Conservation (phyloP, 2,329 filamentous ascomycete species). For the Exserohilum rostratum region DNA sequence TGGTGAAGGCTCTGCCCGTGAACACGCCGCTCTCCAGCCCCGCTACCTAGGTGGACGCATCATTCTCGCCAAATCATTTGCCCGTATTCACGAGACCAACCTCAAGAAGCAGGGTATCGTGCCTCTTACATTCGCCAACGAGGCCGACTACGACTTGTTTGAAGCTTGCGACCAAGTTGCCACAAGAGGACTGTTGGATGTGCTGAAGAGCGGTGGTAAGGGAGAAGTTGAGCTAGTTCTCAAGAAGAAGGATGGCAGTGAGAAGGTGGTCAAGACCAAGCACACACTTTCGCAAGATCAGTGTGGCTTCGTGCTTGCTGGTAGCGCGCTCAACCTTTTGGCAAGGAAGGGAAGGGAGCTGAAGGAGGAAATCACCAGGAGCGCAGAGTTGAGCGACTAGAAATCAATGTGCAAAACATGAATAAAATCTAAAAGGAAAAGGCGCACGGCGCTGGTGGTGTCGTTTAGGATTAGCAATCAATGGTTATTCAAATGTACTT, state of each 20-base stretch:
- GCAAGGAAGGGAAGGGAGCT: slow-evolving; percentile 63
- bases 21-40: slow-evolving; percentile 89
- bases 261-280: slow-evolving; percentile 74
- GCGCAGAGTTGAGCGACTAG: slow-evolving; percentile 48
- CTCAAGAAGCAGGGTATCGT: slow-evolving; percentile 98
- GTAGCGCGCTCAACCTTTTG: slow-evolving; percentile 89
- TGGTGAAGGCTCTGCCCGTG: slow-evolving; percentile 85
- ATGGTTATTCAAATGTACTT: background rate
- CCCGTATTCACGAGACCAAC: slow-evolving; percentile 93
- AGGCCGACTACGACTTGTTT: slow-evolving; percentile 85
- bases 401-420: background rate
- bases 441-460: background rate
- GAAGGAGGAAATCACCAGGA: slow-evolving; percentile 45
- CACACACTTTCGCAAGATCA: slow-evolving; percentile 91
- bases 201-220: slow-evolving; percentile 76
- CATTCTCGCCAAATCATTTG: slow-evolving; percentile 85
- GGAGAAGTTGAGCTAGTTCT: slow-evolving; percentile 73
- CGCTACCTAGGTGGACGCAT: slow-evolving; percentile 86
- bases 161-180: slow-evolving; percentile 80
- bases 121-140: slow-evolving; percentile 86
- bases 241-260: slow-evolving; percentile 63
- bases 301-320: slow-evolving; percentile 88
- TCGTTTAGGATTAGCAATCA: background rate
- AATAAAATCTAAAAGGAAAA: background rate
- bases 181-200: slow-evolving; percentile 83